Percentiles rank a stretch among this genome's conserved stretches.
phyloP scores from a whole-genome alignment of 257 asterid genomes.

The Eustoma russellianum region DNA sequence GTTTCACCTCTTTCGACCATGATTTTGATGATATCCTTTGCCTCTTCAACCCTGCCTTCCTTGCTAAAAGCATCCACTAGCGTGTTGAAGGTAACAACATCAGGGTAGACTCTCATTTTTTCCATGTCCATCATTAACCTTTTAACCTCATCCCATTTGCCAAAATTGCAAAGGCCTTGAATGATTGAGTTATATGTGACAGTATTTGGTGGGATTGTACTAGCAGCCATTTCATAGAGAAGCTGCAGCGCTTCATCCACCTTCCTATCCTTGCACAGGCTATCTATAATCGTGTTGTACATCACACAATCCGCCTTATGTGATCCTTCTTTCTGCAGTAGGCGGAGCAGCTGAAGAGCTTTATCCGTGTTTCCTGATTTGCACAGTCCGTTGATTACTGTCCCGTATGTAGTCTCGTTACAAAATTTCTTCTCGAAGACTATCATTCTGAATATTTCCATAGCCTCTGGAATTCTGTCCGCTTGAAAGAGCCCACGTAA shows the following conservation, averaged over 20 bases:
- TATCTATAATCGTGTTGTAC: no score
- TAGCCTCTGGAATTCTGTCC: no score
- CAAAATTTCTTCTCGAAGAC: no score
- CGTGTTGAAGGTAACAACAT: slow-evolving; percentile 3
- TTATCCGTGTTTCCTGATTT: no score
- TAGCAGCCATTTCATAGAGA: slow-evolving; percentile 4
- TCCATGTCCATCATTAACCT: slow-evolving; percentile 6
- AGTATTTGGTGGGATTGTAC: slow-evolving; percentile 8
- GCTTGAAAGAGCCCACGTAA: no score
- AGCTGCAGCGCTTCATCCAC: slow-evolving; percentile 12
- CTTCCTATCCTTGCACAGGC: slow-evolving; percentile 15
- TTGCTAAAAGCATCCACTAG: slow-evolving; percentile 9
- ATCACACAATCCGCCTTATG: no score
- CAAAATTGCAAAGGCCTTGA: slow-evolving; percentile 9
- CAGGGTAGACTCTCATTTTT: neutral
- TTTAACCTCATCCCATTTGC: slow-evolving; percentile 12
- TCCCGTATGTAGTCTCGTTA: no score
- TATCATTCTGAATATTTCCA: no score
- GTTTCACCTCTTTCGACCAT: neutral
- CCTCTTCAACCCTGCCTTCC: slow-evolving; percentile 2
- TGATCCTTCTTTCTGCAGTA: no score
- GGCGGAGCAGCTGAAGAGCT: no score
- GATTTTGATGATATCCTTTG: neutral
- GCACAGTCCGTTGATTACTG: no score
- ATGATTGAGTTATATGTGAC: slow-evolving; percentile 9